Base-by-base conservation (phyloP, 2,329 filamentous ascomycete genomes). In the Teratosphaeria destructans region DNA sequence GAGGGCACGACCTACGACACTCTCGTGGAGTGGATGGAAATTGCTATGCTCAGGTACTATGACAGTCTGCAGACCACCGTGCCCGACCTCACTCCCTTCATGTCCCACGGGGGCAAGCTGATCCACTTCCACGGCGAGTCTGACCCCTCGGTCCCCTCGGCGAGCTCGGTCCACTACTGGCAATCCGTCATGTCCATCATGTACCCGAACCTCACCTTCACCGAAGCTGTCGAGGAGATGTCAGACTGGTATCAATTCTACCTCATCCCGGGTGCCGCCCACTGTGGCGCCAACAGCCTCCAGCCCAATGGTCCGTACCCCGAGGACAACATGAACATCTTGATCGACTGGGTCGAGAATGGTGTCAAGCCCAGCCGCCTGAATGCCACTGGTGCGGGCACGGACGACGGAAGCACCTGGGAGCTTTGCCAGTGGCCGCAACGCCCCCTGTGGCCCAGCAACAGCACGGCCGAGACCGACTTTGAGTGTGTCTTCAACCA, bases 51-150 rank as follows among this genome's bases (percentile, higher is more conserved):
- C 54, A 73, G 73, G 47, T 85, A 81, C 69, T 61, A 73, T 34
- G 79, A 81, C 64, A 78, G 68, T 55, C 73, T 83, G 3, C 81
- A 84, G 65, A 84, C 81, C 8, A 82, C 77, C 1, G 66, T 77
- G 27, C 79, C 80, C 0, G 81, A 85, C 63, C 73, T 84, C 0
- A 79, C 77, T 0, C 63, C 72, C 8, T 83, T 83, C 73, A 72
- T 79, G 35, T 59, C 72, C 2, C 65, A 73, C 0, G 82, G 81
- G 27, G 81, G 80, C 57, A 85, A 85, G 69, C 70, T 85, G 3
- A 71, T 85, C 11, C 81, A 84, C 68, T 82, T 77, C 72, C 82
- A 85, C 70, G 82, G 81, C 57, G 81, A 84, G 69, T 79, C 77
- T 0, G 82, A 84, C 67, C 69, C 74, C 14, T 77, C 74, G 6